Conservation (phyloP, 2,329 filamentous ascomycete genomes). For the Blumeria graminis region DNA sequence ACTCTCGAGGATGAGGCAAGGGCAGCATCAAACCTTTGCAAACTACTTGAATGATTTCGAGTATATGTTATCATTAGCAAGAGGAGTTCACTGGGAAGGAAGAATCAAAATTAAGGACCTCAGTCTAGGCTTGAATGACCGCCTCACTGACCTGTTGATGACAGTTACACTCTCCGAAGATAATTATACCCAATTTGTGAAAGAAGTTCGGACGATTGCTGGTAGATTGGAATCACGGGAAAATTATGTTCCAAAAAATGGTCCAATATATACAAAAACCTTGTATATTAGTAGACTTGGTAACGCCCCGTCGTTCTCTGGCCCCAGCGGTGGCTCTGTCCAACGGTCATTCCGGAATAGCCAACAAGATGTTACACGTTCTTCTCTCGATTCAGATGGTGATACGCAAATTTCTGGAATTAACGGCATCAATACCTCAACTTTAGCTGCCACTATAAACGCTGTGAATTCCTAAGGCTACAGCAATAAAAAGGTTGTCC, state of each 20-base stretch:
- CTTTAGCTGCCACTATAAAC: neutral
- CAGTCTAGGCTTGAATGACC: neutral
- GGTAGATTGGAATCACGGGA: no score
- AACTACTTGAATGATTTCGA: neutral
- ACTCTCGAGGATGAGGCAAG: neutral
- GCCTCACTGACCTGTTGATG: slow-evolving; percentile 2
- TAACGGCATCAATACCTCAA: neutral
- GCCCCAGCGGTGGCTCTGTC: no score
- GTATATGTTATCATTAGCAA: neutral
- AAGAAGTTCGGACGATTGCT: no score
- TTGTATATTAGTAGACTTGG: neutral
- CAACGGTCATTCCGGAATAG: no score
- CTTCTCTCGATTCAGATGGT: neutral
- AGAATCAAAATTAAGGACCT: neutral
- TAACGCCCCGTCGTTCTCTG: neutral
- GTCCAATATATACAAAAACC: neutral
- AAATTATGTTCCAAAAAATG: neutral
- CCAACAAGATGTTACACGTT: no score
- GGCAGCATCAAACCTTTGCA: neutral
- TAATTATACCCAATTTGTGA: no score
- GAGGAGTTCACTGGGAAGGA: neutral
- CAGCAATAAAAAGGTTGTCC: neutral
- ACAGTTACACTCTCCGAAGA: no score
- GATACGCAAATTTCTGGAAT: neutral
- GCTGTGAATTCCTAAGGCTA: neutral